Evolutionary conservation across 306 rosid genomes (phyloP), one percentile per base, ranked within the genome.

Genomic region (Hippophae rhamnoides): DNA sequence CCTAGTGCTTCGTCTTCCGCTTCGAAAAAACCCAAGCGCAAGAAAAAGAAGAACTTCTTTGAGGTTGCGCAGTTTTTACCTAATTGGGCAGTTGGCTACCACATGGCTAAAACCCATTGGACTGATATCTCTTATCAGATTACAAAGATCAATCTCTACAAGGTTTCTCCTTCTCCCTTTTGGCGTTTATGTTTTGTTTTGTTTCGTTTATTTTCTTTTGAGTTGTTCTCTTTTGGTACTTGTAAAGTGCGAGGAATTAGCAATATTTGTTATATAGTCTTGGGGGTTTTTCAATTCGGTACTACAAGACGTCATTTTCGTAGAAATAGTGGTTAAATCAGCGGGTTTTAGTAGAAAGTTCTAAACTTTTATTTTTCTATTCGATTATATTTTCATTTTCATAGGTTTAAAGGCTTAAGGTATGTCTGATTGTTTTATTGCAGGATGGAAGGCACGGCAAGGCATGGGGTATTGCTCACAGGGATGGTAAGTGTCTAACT

Each of bases 371-470:
- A 13, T 8, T 8, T 0, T 10, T 44, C 23, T 18, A 18, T 7
- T 13, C 6, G 7, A 44, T 23, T 6, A 7, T 5, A 2, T 14
- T 9, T 25, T 50, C 6, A 10, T n/a, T 13, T 38, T 52, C 11
- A 0, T 38, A 23, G 50, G 61, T 42, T 49, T 18, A 23, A 57
- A 65, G 85, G 63, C 57, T 57, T 61, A 67, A 59, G 74, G 62
- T 49, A 27, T 63, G 5, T 57, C n/a, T 10, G 5, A 43, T 13
- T 43, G 59, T 66, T 41, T 13, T 64, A 23, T 71, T 65, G 14
- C 79, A 93, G 99, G 95, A 77, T 74, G 97, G 95, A 55, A 84
- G 55, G 51, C 97, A 93, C 74, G 97, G 99, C 47, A 93, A 93
- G 75, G 97, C 99, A 10, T 93, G 99, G 99, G 99, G 99, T 23